A percentile compares a stretch with the other conserved stretches of the same genome.
Conservation (phyloP, 352 stramenopile genomes). For the Globisporangium yorkense region DNA sequence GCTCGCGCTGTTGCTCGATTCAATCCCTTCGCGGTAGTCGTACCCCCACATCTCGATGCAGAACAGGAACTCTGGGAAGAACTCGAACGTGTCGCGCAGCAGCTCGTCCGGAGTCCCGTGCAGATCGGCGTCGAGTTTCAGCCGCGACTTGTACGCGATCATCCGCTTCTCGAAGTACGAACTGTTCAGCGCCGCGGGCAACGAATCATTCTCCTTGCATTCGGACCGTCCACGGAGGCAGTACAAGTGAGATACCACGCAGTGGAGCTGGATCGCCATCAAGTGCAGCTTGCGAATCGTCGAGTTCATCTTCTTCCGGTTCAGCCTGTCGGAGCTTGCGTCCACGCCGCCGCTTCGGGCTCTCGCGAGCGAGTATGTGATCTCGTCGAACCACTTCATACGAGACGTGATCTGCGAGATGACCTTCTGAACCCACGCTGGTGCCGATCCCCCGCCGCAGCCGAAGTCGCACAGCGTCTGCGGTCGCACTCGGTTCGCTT, state of each 20-base stretch:
- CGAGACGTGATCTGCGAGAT: slow-evolving; percentile 71
- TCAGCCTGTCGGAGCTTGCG: slow-evolving; percentile 43
- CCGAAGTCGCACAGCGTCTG: slow-evolving; percentile 23
- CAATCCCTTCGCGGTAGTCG: slow-evolving; percentile 43
- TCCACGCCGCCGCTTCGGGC: slow-evolving; percentile 22
- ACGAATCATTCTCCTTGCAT: slow-evolving; percentile 56
- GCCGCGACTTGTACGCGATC: slow-evolving; percentile 61
- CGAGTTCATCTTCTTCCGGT: slow-evolving; percentile 79
- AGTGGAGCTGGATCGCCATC: slow-evolving; percentile 71
- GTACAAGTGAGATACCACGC: slow-evolving; percentile 62
- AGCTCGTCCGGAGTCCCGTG: slow-evolving; percentile 39
- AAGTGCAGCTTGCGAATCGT: slow-evolving; percentile 76
- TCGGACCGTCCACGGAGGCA: slow-evolving; percentile 38
- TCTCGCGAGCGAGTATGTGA: slow-evolving; percentile 66
- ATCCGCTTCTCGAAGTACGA: slow-evolving; percentile 73
- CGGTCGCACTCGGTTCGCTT: slow-evolving; percentile 3
- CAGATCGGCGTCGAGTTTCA: slow-evolving; percentile 56
- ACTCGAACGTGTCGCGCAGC: slow-evolving; percentile 65
- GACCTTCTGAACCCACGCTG: slow-evolving; percentile 66
- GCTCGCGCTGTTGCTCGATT: slow-evolving; percentile 9
- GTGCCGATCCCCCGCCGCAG: slow-evolving; percentile 48
- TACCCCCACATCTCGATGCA: slow-evolving; percentile 74
- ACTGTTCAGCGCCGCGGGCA: slow-evolving; percentile 57
- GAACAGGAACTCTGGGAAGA: slow-evolving; percentile 68
- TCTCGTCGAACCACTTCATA: slow-evolving; percentile 75